phyloP scores from a whole-genome alignment of 1,284 basidiomycete genomes.

The Coniferiporia sulphurascens region DNA sequence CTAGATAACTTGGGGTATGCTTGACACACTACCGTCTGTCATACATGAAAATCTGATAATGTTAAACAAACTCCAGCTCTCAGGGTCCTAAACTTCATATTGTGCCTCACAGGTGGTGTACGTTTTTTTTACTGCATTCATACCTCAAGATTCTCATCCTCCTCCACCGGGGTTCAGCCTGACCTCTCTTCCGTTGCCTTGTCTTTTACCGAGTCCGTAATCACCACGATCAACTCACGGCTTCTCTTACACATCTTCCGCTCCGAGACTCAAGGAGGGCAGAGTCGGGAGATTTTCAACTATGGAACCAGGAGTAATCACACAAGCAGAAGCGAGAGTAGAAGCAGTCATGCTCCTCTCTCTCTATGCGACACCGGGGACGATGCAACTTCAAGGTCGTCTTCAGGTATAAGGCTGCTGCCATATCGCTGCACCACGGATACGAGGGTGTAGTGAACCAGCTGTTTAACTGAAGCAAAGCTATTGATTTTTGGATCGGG shows the following conservation, averaged over 20 bases:
- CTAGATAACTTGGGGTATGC: not conserved
- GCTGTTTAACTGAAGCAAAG: too few relatives aligned
- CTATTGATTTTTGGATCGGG: too few relatives aligned
- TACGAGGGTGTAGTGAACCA: too few relatives aligned
- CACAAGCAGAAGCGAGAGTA: too few relatives aligned
- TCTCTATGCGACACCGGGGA: too few relatives aligned
- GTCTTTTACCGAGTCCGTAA: not conserved
- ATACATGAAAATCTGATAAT: not conserved
- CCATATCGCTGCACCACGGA: too few relatives aligned
- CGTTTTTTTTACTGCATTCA: not conserved
- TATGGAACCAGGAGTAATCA: too few relatives aligned
- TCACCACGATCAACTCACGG: conserved; percentile 1
- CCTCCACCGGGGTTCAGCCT: not conserved
- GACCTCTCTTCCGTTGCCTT: not conserved
- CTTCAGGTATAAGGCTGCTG: too few relatives aligned
- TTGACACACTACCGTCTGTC: not conserved
- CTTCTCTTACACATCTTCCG: not conserved
- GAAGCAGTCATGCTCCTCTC: too few relatives aligned
- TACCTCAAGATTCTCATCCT: not conserved
- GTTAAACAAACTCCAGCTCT: not conserved
- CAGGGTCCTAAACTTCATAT: not conserved
- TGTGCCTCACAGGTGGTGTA: not conserved
- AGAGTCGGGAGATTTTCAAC: too few relatives aligned
- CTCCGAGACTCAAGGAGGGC: not conserved
- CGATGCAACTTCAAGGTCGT: too few relatives aligned